Evolutionary conservation across 2,329 filamentous ascomycete genomes (phyloP).

Genomic region (Plectosphaerella plurivora): DNA sequence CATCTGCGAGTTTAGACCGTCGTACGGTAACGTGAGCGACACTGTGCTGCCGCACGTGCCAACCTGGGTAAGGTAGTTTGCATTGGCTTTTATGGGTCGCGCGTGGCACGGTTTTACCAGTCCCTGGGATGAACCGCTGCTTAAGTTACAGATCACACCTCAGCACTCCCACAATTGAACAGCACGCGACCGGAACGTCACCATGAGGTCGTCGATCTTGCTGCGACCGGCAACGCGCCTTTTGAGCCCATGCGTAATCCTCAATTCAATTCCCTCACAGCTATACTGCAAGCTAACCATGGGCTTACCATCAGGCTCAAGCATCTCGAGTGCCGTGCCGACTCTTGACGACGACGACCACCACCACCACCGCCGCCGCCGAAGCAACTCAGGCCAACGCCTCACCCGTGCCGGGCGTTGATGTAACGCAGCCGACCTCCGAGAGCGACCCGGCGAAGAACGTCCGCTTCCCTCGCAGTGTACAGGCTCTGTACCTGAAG

Average conservation of each 20-base stretch:
- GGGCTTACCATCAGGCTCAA: too few relatives aligned
- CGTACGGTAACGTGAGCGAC: too few relatives aligned
- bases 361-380: neutral
- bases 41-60: too few relatives aligned
- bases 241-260: neutral
- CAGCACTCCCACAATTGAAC: too few relatives aligned
- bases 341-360: neutral
- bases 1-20: too few relatives aligned
- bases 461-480: conserved; percentile 59
- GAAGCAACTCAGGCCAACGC: neutral
- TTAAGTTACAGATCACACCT: too few relatives aligned
- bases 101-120: neutral
- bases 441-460: neutral
- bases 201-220: neutral
- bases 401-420: neutral
- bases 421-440: neutral
- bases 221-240: neutral
- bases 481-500: conserved; percentile 82
- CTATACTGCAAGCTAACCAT: too few relatives aligned
- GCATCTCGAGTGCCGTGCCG: too few relatives aligned
- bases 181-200: neutral
- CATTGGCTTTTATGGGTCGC: neutral
- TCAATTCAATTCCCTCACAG: too few relatives aligned
- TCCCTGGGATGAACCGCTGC: neutral
- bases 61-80: neutral